Base-by-base conservation (phyloP, 2,329 filamentous ascomycete genomes). In the Fusarium sp. region DNA sequence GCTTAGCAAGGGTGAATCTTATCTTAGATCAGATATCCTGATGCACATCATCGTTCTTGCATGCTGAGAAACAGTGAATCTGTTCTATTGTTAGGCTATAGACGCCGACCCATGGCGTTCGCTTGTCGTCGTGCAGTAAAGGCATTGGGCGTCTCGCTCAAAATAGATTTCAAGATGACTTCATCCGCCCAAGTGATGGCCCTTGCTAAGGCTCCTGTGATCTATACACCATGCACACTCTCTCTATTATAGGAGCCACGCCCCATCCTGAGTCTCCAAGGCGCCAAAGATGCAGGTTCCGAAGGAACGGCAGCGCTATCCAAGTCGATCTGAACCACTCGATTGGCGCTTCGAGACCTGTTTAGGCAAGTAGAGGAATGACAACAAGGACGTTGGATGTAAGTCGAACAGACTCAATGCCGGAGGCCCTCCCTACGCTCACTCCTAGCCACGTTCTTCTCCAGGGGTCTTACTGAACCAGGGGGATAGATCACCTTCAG, bases 141-240 rank as follows among this genome's bases (percentile, higher is more conserved):
- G 34, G 56, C 48, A 47, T 47, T 44, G 41, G 69, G 72, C 72
- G 66, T 74, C 71, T 75, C 70, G 62, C 71, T 48, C 44, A 55
- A 46, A 47, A 55, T 24, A 40, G 18, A 20, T 41, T 29, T 41
- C 32, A 27, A 20, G 30, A 62, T 48, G 64, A 41, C 60, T 62
- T 61, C 58, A 41, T 58, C 57, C 30, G 62, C 62, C 44, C 61
- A 60, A 59, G 52, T 56, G 48, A 62, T 59, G 48, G 48, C 32
- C 51, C 41, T 46, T 41, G 34, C 47, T 64, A 53, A 65, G 48
- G 55, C 51, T 58, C 71, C 54, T 65, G 67, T 68, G 73, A 69
- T 62, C 62, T 59, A 48, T 25, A 30, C 20, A 20, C 38, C 46
- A 70, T 74, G 67, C 49, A 44, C 56, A 38, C 47, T 47, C 65